These are phyloP conservation scores for Niveomyces coronatus DNA, from an alignment of 2,329 filamentous ascomycete species.

Conservation along the genomic window DNA sequence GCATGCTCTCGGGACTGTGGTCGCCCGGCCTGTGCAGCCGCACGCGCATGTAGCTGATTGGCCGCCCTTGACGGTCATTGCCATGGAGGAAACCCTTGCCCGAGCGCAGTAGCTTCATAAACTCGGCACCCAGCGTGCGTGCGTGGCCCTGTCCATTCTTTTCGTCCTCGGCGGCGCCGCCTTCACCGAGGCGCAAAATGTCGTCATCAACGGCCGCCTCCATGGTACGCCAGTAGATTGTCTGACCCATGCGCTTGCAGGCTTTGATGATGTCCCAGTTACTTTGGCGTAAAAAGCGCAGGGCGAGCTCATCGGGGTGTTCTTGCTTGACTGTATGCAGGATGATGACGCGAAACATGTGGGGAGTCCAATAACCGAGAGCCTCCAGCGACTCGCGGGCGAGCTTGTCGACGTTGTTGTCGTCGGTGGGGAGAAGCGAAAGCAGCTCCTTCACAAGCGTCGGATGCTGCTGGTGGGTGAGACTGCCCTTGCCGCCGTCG, in stretches of 20 bases:
- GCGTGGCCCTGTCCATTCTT: slow-evolving; percentile 42
- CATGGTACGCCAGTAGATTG: slow-evolving; percentile 72
- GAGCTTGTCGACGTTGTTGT: slow-evolving; percentile 79
- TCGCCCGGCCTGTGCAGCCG: slow-evolving; percentile 67
- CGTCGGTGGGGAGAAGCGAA: slow-evolving; percentile 33
- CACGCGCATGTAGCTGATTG: slow-evolving; percentile 70
- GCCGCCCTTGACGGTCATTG: slow-evolving; percentile 64
- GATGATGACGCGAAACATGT: slow-evolving; percentile 63
- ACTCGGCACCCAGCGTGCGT: slow-evolving; percentile 60
- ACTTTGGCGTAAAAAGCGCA: slow-evolving; percentile 67
- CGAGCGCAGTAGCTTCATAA: slow-evolving; percentile 68
- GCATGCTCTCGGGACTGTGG: slow-evolving; percentile 63
- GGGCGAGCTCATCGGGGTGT: slow-evolving; percentile 67
- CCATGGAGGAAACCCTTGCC: slow-evolving; percentile 86
- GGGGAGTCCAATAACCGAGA: slow-evolving; percentile 59
- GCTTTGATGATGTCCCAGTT: slow-evolving; percentile 89
- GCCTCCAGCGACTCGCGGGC: slow-evolving; percentile 71
- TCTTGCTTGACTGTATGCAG: slow-evolving; percentile 90
- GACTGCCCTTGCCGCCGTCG: too few species aligned
- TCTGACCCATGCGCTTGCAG: slow-evolving; percentile 78
- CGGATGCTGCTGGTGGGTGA: slow-evolving; percentile 40
- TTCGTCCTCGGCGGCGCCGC: slow-evolving; percentile 46
- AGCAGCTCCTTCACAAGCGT: slow-evolving; percentile 21
- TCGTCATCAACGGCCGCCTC: slow-evolving; percentile 79
- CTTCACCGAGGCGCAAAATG: slow-evolving; percentile 63